These are phyloP conservation scores for Pythium aristosporum DNA, from an alignment of 352 stramenopile species.

Conservation along the genomic window DNA sequence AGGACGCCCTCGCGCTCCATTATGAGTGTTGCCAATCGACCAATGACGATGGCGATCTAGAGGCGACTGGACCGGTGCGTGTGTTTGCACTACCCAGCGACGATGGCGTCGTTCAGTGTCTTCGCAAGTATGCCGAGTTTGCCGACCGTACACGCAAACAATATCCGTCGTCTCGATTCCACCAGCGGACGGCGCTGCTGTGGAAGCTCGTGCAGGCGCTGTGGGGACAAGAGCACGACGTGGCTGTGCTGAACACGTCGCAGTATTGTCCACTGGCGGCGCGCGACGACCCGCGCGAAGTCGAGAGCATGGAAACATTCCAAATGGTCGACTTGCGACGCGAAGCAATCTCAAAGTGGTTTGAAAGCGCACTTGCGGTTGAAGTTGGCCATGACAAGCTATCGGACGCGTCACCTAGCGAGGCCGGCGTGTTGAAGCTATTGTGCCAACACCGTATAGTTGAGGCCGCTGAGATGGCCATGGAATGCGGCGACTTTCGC, in stretches of 20 bases:
- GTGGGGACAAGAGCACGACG: constrained; percentile 73
- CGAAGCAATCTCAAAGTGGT: constrained; percentile 75
- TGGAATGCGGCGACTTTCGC: constrained; percentile 36
- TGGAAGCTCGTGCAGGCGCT: constrained; percentile 76
- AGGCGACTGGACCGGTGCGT: constrained; percentile 20
- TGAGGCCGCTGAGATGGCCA: constrained; percentile 33
- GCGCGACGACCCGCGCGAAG: constrained; percentile 56
- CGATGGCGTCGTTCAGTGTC: constrained; percentile 48
- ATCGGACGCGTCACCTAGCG: constrained; percentile 13
- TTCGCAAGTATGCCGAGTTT: constrained; percentile 61
- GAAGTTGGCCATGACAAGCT: not conserved
- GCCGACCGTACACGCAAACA: constrained; percentile 31
- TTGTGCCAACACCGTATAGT: constrained; percentile 39
- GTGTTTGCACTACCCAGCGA: constrained; percentile 51
- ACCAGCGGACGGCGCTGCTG: constrained; percentile 33
- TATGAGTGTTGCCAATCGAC: constrained; percentile 42
- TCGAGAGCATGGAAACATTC: constrained; percentile 66
- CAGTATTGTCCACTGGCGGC: constrained; percentile 46
- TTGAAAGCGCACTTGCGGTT: constrained; percentile 46
- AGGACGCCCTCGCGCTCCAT: constrained; percentile 59
- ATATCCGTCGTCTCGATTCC: constrained; percentile 23
- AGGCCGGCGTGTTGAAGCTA: constrained; percentile 22
- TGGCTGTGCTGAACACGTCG: constrained; percentile 12
- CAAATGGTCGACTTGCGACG: constrained; percentile 68
- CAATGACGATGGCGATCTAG: not conserved